These are phyloP conservation scores for Leishmania major DNA, from an alignment of 208 protist species.

Conservation along the genomic window DNA sequence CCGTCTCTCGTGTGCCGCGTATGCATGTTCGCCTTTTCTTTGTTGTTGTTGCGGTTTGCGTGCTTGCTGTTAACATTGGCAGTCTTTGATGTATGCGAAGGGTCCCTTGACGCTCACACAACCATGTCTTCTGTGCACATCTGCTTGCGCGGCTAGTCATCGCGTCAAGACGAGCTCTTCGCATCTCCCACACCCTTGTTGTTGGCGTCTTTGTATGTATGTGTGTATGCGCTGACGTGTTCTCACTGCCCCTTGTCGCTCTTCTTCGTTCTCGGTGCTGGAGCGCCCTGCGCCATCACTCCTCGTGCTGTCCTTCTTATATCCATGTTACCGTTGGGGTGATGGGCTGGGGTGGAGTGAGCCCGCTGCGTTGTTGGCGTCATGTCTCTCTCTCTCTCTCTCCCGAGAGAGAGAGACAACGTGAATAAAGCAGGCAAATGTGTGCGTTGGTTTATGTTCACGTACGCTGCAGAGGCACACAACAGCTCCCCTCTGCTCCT, in stretches of 20 bases:
- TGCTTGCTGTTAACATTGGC: background rate
- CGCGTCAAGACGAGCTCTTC: too few relatives aligned
- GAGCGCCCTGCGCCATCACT: background rate
- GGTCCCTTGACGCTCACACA: background rate
- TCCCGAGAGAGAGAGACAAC: background rate
- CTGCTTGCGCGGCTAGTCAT: too few relatives aligned
- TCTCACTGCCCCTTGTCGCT: background rate
- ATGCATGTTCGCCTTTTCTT: too few relatives aligned
- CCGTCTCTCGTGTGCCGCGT: background rate
- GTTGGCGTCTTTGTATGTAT: background rate
- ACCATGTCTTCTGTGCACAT: background rate
- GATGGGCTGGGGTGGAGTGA: too few relatives aligned
- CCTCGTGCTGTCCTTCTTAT: background rate
- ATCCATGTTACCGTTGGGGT: background rate
- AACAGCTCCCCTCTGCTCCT: background rate
- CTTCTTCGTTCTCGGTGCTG: background rate
- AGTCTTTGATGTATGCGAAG: background rate
- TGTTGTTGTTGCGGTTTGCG: background rate
- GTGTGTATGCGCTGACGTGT: background rate
- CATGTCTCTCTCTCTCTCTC: too few relatives aligned
- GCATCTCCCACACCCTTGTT: too few relatives aligned
- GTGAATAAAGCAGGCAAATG: background rate
- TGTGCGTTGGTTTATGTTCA: background rate
- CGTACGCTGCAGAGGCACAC: background rate
- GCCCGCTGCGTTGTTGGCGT: background rate